Conservation (phyloP, 441 rosid genomes). For the Erodium moschatum region DNA sequence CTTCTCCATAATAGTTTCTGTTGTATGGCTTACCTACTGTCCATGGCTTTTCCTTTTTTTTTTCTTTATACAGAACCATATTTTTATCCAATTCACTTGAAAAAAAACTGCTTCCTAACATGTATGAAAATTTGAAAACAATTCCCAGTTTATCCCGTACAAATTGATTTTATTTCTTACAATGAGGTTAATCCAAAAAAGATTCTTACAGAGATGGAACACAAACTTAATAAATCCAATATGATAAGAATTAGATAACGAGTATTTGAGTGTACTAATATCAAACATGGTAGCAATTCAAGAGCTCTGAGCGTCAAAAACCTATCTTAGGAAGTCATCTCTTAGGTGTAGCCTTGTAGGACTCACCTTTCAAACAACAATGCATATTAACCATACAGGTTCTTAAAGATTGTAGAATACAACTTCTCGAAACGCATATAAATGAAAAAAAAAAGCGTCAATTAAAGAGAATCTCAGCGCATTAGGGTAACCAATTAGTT, state of each 20-base stretch:
- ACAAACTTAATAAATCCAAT: neutral
- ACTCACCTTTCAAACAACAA: neutral
- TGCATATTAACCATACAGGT: too few species aligned
- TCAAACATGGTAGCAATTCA: neutral
- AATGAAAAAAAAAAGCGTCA: neutral
- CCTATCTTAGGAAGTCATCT: neutral
- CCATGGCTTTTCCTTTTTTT: too few species aligned
- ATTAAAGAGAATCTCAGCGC: neutral
- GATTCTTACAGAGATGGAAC: neutral
- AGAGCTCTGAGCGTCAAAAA: neutral
- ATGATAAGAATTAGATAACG: neutral
- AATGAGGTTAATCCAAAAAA: neutral
- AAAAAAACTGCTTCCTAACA: neutral
- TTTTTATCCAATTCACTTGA: neutral
- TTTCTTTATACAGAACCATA: neutral
- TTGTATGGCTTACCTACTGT: neutral
- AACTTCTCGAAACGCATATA: constrained; percentile 7
- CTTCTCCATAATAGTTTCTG: constrained; percentile 5
- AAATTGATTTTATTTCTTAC: too few species aligned
- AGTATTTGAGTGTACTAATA: neutral
- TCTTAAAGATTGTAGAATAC: neutral
- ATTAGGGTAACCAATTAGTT: neutral
- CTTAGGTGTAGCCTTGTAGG: neutral
- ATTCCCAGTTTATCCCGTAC: neutral
- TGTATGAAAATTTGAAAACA: neutral